Conservation (phyloP, 768 basidiomycete genomes). For the Boletus rubropictus region DNA sequence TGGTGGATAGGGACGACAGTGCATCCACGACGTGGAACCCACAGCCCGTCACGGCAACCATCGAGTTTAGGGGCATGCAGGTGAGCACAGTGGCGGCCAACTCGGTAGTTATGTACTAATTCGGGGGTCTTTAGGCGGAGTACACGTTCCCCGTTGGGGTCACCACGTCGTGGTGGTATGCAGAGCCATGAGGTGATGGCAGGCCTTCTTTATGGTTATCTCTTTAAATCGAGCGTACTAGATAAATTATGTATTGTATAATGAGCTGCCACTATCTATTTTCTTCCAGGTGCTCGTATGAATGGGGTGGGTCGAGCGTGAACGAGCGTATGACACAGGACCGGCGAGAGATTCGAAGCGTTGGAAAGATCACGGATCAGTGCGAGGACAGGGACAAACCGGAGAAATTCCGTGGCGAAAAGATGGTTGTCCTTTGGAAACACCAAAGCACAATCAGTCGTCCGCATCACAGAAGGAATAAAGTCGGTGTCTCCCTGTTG, state of each 20-base stretch:
- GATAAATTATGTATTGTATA: not conserved
- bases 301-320: no score
- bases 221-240: not conserved
- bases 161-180: slow-evolving; percentile 51
- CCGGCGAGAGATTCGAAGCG: no score
- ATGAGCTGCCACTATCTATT: no score
- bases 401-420: no score
- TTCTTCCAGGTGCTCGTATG: no score
- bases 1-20: slow-evolving; percentile 40
- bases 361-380: no score
- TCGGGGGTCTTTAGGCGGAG: slow-evolving; percentile 38
- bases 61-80: slow-evolving; percentile 59
- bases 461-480: no score
- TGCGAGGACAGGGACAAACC: no score
- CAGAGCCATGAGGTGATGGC: slow-evolving; percentile 7
- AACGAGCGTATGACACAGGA: no score
- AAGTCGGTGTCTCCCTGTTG: no score
- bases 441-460: no score
- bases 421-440: no score
- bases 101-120: not conserved
- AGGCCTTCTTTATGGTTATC: not conserved
- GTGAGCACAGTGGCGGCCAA: slow-evolving; percentile 27
- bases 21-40: slow-evolving; percentile 50
- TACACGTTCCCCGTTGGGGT: slow-evolving; percentile 80
- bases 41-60: slow-evolving; percentile 48